Percentiles rank a stretch among this genome's conserved stretches.
phyloP scores from a whole-genome alignment of 345 rosid genomes.

The Brassica juncea region DNA sequence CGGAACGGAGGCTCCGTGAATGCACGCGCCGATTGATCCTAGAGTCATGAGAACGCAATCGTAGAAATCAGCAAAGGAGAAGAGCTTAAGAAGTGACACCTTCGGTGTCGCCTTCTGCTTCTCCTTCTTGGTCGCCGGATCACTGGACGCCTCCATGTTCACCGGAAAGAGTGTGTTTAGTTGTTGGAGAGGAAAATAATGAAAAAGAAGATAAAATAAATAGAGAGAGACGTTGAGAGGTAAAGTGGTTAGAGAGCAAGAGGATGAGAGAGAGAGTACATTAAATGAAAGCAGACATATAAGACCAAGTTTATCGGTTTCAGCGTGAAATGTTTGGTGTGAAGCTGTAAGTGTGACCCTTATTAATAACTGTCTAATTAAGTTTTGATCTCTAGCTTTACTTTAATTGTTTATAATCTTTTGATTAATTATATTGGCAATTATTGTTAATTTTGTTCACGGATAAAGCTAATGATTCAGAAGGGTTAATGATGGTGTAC shows the following conservation, averaged over 20 bases:
- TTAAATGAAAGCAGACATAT: slow-evolving; percentile 35
- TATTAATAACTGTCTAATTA: background rate
- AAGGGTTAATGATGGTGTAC: background rate
- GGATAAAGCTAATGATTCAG: background rate
- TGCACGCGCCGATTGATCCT: slow-evolving; percentile 86
- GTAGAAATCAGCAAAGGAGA: slow-evolving; percentile 79
- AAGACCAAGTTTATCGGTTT: slow-evolving; percentile 36
- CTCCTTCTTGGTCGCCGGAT: slow-evolving; percentile 28
- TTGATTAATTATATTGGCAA: background rate
- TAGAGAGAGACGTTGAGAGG: slow-evolving; percentile 18
- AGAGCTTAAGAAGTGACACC: slow-evolving; percentile 67
- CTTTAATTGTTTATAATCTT: background rate
- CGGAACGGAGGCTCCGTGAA: slow-evolving; percentile 94
- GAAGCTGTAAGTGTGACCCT: slow-evolving; percentile 20
- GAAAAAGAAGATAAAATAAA: slow-evolving; percentile 14
- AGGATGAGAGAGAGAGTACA: slow-evolving; percentile 21
- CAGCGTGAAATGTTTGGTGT: slow-evolving; percentile 40
- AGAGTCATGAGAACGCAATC: slow-evolving; percentile 73
- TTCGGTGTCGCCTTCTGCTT: slow-evolving; percentile 30
- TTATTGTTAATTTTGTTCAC: slow-evolving; percentile 3
- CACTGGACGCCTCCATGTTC: slow-evolving; percentile 42
- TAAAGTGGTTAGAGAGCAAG: slow-evolving; percentile 41
- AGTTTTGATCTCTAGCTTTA: background rate
- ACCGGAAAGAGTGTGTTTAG: slow-evolving; percentile 11
- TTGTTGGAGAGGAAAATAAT: slow-evolving; percentile 3